Evolutionary conservation across 305 asterid genomes (phyloP).

Genomic region (Rubia occidens): DNA sequence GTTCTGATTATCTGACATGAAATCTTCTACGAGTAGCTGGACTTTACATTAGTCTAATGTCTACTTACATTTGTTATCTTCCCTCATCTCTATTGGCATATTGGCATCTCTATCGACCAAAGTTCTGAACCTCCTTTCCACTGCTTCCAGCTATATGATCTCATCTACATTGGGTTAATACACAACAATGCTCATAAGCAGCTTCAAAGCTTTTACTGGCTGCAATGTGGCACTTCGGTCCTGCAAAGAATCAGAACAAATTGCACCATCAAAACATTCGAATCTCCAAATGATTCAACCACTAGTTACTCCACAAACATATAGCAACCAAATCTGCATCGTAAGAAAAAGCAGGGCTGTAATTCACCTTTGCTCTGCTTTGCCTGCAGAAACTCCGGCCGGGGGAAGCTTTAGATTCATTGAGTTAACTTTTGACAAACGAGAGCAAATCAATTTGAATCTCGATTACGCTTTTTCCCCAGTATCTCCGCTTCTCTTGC

Average conservation of each 20-base stretch:
- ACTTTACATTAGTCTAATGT: background rate
- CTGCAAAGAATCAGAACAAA: background rate
- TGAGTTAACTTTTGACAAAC: slow-evolving; percentile 18
- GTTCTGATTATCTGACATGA: background rate
- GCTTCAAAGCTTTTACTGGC: background rate
- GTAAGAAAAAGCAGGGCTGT: slow-evolving; percentile 6
- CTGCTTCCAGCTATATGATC: background rate
- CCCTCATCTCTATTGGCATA: background rate
- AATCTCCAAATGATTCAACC: background rate
- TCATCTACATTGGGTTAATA: no score
- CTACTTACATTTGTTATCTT: background rate
- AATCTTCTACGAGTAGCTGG: background rate
- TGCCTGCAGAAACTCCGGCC: slow-evolving; percentile 26
- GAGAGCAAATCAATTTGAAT: slow-evolving; percentile 37
- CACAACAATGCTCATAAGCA: background rate
- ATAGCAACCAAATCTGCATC: background rate
- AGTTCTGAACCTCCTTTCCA: background rate
- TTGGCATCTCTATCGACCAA: background rate
- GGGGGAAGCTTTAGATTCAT: slow-evolving; percentile 24
- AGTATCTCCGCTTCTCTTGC: slow-evolving; percentile 90
- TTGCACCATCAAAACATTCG: background rate
- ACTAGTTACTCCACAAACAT: background rate
- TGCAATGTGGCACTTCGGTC: background rate
- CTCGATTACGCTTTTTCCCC: slow-evolving; percentile 39
- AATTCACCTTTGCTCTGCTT: slow-evolving; percentile 18